Evolutionary conservation across 2,329 filamentous ascomycete genomes (phyloP), one percentile per base, ranked within the genome.

Genomic region (Alternaria sp.): DNA sequence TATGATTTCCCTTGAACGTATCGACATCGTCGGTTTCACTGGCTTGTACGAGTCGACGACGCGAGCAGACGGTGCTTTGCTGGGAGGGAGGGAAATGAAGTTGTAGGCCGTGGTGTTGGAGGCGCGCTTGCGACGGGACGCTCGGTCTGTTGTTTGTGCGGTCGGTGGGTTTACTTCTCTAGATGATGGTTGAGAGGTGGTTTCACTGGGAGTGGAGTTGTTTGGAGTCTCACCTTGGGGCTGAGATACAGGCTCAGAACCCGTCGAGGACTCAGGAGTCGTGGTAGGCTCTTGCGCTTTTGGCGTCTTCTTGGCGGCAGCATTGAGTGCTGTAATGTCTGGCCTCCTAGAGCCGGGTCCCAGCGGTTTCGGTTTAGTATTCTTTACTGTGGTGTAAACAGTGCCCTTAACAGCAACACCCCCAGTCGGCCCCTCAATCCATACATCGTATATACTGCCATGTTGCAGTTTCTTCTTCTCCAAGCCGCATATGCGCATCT

Each of bases 401-500:
- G 68, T 80, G 18, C 80, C 84, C 64, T 82, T 84, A 6, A 85
- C 82, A 43, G 82, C 82, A 55, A 84, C 73, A 23, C 78, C 68
- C 71, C 81, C 76, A 70, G 80, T 76, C 8, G 75, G 78, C 14
- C 75, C 81, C 72, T 82, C 78, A 58, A 76, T 80, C 80, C 78
- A 83, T 62, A 81, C 68, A 64, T 82, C 72, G 61, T 77, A 79
- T 71, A 79, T 43, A 12, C 57, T 59, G 15, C 62, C 69, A 8
- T 64, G 61, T 1, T 62, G n/a, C 15, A 44, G 58, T 9, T 46
- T 68, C 28, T 75, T 80, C n/a, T 79, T 79, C 61, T 79, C 83
- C 65, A 87, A 85, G 14, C 90, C 86, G 72, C 92, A 95, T 5
- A 97, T 84, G 28, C 80, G 88, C 80, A 97, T 84, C 55, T 86